Evolutionary conservation across 768 basidiomycete genomes (phyloP).

Genomic region (Hericium alpestre): DNA sequence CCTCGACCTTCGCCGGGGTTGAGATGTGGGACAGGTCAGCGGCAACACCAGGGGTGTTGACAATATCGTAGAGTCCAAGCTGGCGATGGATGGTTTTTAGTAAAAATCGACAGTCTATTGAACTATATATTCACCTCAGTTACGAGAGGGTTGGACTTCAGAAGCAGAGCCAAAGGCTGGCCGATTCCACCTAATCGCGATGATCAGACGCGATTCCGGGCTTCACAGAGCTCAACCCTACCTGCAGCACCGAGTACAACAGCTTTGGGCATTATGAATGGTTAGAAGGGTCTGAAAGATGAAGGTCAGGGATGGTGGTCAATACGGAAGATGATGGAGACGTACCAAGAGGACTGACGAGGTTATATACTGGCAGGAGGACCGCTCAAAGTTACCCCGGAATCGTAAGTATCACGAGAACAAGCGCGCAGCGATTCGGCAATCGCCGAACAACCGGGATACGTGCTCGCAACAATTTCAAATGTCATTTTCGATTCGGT

Average conservation of each 20-base stretch:
- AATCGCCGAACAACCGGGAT: neutral
- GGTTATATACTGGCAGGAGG: neutral
- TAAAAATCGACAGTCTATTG: neutral
- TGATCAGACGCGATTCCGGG: conserved; percentile 2
- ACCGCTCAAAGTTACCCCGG: neutral
- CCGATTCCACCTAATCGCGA: conserved; percentile 75
- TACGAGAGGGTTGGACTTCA: conserved; percentile 77
- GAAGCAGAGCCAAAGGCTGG: conserved; percentile 85
- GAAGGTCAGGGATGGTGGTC: neutral
- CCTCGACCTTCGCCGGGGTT: conserved; percentile 75
- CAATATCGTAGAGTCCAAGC: conserved; percentile 92
- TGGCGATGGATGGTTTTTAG: conserved; percentile 19
- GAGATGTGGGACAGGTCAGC: conserved; percentile 91
- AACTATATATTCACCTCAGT: conserved; percentile 43
- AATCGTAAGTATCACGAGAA: neutral
- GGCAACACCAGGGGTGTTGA: conserved; percentile 94
- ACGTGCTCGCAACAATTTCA: too few species aligned
- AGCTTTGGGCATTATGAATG: conserved; percentile 53
- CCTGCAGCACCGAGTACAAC: conserved; percentile 96
- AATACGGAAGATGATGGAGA: neutral
- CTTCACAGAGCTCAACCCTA: conserved; percentile 20
- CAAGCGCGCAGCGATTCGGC: neutral
- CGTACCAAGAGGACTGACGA: neutral
- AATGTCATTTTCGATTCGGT: too few species aligned
- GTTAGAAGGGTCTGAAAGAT: neutral